These are phyloP conservation scores for Botrytis cinerea DNA, from an alignment of 2,329 filamentous ascomycete species.

Conservation along the genomic window DNA sequence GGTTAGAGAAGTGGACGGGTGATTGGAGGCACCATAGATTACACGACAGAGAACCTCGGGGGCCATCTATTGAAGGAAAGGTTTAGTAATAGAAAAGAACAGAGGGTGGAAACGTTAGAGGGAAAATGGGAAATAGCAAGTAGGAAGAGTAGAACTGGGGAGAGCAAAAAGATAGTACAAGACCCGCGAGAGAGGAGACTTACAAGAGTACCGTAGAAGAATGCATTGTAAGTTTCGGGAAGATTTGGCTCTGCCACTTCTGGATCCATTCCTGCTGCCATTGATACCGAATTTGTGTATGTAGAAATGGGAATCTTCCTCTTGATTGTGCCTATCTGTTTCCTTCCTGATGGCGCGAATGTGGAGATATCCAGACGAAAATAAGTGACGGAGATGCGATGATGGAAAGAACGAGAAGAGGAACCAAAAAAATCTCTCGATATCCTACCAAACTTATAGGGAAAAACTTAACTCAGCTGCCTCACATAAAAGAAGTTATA, in stretches of 20 bases:
- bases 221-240: conserved; percentile 28
- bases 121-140: neutral
- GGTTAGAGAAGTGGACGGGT: conserved; percentile 51
- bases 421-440: neutral
- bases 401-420: neutral
- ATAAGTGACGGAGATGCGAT: conserved; percentile 1
- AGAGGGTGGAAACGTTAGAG: conserved; percentile 6
- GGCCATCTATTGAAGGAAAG: conserved; percentile 61
- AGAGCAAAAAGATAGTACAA: neutral
- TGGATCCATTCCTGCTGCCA: neutral
- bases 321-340: neutral
- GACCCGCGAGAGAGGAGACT: neutral
- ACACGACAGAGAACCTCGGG: conserved; percentile 83
- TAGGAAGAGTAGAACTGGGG: neutral
- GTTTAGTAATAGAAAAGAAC: neutral
- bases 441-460: neutral
- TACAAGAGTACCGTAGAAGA: conserved; percentile 34
- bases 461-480: neutral
- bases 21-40: conserved; percentile 58
- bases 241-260: conserved; percentile 27
- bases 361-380: neutral
- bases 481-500: neutral
- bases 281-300: neutral
- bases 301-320: neutral
- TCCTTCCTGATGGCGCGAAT: neutral